Percentiles rank a stretch among this genome's conserved stretches.
Conservation (phyloP, 495 filamentous ascomycete species). For the Endocarpon pusillum region DNA sequence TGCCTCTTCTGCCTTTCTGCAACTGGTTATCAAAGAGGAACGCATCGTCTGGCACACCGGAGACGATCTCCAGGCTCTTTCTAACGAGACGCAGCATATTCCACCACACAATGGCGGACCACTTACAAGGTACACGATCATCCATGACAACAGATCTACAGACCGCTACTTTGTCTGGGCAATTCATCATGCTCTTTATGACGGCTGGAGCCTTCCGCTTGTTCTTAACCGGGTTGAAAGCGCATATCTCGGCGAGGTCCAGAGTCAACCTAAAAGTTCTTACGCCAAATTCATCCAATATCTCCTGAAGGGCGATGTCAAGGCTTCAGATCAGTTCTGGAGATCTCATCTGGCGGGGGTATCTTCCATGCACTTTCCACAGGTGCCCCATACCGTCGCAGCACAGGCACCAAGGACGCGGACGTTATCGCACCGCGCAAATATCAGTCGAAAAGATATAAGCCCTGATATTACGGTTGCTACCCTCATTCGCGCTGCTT, state of each 20-base stretch:
- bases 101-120: constrained; percentile 34
- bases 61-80: constrained; percentile 26
- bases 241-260: not conserved
- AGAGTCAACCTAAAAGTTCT: constrained; percentile 7
- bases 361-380: no score
- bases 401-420: no score
- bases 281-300: constrained; percentile 29
- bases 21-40: constrained; percentile 33
- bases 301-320: constrained; percentile 17
- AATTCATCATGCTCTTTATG: constrained; percentile 19
- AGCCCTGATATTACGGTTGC: constrained; percentile 42
- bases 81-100: constrained; percentile 27
- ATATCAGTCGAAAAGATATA: no score
- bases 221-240: not conserved
- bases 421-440: no score
- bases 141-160: constrained; percentile 16
- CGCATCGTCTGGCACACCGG: constrained; percentile 28
- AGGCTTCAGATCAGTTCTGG: constrained; percentile 28
- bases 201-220: constrained; percentile 11
- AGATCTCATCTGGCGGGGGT: no score
- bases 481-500: constrained; percentile 42
- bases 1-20: constrained; percentile 20
- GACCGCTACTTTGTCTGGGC: constrained; percentile 11
- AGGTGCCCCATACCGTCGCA: no score
- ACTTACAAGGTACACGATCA: constrained; percentile 36